Base-by-base conservation (phyloP, 345 rosid species). In the Bruguiera parviflora region DNA sequence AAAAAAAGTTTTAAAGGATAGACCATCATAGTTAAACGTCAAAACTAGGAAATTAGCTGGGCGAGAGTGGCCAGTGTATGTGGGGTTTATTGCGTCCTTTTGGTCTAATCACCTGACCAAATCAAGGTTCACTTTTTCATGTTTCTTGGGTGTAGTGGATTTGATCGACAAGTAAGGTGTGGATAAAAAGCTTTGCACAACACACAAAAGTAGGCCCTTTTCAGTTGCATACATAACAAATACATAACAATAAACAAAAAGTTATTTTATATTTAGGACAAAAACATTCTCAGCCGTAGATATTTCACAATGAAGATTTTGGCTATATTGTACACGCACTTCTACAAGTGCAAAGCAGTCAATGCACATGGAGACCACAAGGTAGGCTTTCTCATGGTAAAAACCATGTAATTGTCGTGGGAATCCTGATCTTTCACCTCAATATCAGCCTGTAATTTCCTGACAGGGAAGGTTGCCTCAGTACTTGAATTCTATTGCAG, bases 351-450 rank as follows among this genome's bases (percentile, higher is more conserved):
- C 33, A 6, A 43, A 63, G 66, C 19, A 43, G 66, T 43, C 6
- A 24, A 63, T 46, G 21, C 66, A 39, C 35, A 15, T 39, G 66
- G n/a, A n/a, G 66, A 63, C 5, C 29, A 22, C 51, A 20, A 21
- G 25, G 2, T 2, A 15, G 39, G 55, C 53, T 57, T 8, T 59
- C 8, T 46, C n/a, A 10, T 28, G 43, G 57, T 39, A 3, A 65
- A 22, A 57, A 39, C 24, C 13, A 3, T 31, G 20, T 29, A 65
- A 21, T 37, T 9, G 51, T 10, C 56, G 68, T 58, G 73, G 46
- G 53, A 79, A 75, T 75, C 73, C 68, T 43, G 52, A 69, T 60
- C 72, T 72, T 76, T 66, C 73, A 70, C 81, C 67, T 66, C 64
- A 27, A 20, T 47, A 20, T 71, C 77, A 53, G 65, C 71, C 77